Conservation (phyloP, 2,329 filamentous ascomycete species). For the Cladosporium velox region DNA sequence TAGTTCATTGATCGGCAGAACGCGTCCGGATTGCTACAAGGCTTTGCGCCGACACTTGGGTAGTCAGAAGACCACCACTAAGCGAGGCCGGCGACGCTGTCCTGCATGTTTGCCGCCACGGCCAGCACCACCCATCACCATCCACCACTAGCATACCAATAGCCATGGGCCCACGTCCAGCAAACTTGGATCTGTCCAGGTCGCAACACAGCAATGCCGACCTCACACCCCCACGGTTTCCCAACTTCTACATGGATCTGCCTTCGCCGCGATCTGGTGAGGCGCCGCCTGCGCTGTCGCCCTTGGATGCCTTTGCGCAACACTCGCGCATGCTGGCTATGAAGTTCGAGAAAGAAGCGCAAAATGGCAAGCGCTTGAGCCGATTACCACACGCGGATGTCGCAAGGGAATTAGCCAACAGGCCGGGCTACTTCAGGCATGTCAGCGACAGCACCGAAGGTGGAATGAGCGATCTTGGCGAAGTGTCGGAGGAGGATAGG, state of each 20-base stretch:
- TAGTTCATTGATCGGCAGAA: background rate
- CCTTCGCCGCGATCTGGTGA: constrained; percentile 55
- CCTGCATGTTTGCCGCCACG: constrained; percentile 6
- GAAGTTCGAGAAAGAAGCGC: constrained; percentile 75
- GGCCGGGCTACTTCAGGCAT: constrained; percentile 80
- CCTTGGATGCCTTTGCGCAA: constrained; percentile 90
- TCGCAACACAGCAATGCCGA: constrained; percentile 23
- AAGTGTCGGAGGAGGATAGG: constrained; percentile 46
- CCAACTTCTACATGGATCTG: constrained; percentile 39
- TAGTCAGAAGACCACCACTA: background rate
- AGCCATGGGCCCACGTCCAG: constrained; percentile 36
- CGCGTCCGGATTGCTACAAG: background rate
- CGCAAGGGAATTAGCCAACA: constrained; percentile 74
- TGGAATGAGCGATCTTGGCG: constrained; percentile 39
- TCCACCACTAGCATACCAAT: constrained; percentile 3
- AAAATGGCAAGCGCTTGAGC: constrained; percentile 76
- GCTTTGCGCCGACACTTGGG: background rate
- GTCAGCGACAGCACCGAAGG: constrained; percentile 58
- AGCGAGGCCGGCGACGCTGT: background rate
- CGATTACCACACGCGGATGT: constrained; percentile 80
- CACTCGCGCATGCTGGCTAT: constrained; percentile 86
- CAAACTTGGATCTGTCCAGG: constrained; percentile 25
- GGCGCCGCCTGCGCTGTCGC: constrained; percentile 85
- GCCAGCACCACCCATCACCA: background rate
- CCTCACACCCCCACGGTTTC: constrained; percentile 31